phyloP scores from a whole-genome alignment of 805 yeast species.

The Zygoascus ofunaensis region DNA sequence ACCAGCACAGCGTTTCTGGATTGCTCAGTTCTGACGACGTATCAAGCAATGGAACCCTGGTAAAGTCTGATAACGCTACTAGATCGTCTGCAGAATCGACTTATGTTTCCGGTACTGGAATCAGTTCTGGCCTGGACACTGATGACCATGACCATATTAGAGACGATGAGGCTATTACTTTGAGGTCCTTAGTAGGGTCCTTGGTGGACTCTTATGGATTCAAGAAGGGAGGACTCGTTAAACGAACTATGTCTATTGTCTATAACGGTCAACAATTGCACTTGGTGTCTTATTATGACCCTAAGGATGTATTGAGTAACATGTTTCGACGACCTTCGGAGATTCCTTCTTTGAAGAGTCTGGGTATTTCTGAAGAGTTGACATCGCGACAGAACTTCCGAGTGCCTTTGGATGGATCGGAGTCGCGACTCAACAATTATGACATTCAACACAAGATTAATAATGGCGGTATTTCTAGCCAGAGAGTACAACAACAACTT shows the following conservation, averaged over 20 bases:
- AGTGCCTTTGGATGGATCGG: conserved; percentile 23
- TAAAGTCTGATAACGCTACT: neutral
- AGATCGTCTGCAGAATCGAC: neutral
- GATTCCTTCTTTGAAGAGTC: conserved; percentile 39
- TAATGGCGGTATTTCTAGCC: neutral
- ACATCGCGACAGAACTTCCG: conserved; percentile 27
- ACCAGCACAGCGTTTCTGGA: neutral
- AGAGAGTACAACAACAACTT: conserved; percentile 8
- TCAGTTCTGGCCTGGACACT: conserved; percentile 3
- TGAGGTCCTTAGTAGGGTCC: conserved; percentile 45
- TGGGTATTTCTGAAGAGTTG: conserved; percentile 32
- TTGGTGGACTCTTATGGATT: conserved; percentile 53
- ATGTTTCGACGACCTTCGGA: conserved; percentile 50
- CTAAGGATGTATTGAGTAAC: conserved; percentile 60
- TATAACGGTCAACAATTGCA: conserved; percentile 41
- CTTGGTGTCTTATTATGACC: conserved; percentile 67
- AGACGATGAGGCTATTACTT: conserved; percentile 17
- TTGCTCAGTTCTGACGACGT: neutral
- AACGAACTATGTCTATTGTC: conserved; percentile 71
- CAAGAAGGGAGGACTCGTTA: conserved; percentile 65
- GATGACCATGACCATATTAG: conserved; percentile 2
- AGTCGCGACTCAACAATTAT: neutral
- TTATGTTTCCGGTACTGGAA: conserved; percentile 8
- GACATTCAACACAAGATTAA: neutral
- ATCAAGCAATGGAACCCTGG: neutral